Evolutionary conservation across 257 asterid species (phyloP).

Genomic region (Solanum stenotomum): DNA sequence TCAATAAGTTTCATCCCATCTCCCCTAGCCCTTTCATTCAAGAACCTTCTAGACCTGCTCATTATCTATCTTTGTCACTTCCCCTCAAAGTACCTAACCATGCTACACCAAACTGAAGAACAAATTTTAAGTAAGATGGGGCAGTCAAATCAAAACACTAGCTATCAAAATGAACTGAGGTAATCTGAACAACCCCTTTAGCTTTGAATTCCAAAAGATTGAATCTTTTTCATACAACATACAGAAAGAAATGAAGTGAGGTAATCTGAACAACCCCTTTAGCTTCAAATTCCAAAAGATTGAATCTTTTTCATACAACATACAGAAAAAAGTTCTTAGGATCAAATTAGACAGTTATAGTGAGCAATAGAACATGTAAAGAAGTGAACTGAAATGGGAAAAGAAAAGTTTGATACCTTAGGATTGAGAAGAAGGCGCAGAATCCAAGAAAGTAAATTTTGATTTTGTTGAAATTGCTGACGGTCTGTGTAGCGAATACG

Average conservation of each 20-base stretch:
- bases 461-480: not conserved
- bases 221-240: not conserved
- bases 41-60: constrained; percentile 44
- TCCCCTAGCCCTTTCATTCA: constrained; percentile 16
- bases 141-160: not conserved
- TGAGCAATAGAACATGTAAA: not conserved
- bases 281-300: not conserved
- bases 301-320: not conserved
- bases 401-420: not conserved
- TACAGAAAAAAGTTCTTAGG: not conserved
- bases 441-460: not conserved
- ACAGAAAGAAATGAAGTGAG: not conserved
- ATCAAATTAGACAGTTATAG: not conserved
- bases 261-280: not conserved
- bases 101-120: not conserved
- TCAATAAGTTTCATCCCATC: constrained; percentile 17
- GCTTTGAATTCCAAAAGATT: not conserved
- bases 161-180: not conserved
- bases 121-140: not conserved
- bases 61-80: constrained; percentile 10
- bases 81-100: not conserved
- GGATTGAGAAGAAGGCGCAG: not conserved
- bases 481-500: not conserved
- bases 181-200: not conserved
- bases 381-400: not conserved